A percentile compares a stretch with the other conserved stretches of the same genome.
Evolutionary conservation across 1,139 yeast species (phyloP).

Genomic region (Lodderomyces oxycetoniae): DNA sequence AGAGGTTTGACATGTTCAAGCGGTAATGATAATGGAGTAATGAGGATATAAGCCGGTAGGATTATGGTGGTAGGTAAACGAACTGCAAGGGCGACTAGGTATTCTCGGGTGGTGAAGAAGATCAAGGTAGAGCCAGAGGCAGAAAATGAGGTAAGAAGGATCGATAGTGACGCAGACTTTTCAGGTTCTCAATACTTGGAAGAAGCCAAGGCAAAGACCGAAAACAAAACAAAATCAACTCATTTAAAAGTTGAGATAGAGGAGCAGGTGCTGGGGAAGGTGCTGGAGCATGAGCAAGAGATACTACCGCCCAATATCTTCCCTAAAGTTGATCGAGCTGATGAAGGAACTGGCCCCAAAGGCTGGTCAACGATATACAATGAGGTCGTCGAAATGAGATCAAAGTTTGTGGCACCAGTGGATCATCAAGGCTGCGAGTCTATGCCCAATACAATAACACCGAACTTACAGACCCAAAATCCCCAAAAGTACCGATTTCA

Average conservation of each 20-base stretch:
- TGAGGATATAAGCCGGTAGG: too few species aligned
- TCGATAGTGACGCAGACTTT: too few species aligned
- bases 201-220: too few species aligned
- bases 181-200: too few species aligned
- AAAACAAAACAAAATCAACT: too few species aligned
- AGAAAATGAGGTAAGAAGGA: too few species aligned
- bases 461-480: conserved; percentile 21
- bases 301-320: conserved; percentile 15
- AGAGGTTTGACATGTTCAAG: too few species aligned
- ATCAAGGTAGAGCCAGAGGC: too few species aligned
- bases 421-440: conserved; percentile 86
- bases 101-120: too few species aligned
- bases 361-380: conserved; percentile 56
- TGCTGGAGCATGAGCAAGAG: conserved; percentile 13
- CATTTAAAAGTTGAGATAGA: conserved; percentile 2
- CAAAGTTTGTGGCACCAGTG: conserved; percentile 67
- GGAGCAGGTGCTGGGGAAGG: conserved; percentile 2
- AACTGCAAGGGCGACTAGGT: too few species aligned
- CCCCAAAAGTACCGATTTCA: conserved; percentile 62
- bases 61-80: too few species aligned
- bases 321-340: conserved; percentile 14
- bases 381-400: conserved; percentile 61
- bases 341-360: conserved; percentile 28
- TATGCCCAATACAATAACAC: conserved; percentile 50
- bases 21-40: too few species aligned